Conservation (phyloP, 495 filamentous ascomycete species). For the Entonaema liquescens region DNA sequence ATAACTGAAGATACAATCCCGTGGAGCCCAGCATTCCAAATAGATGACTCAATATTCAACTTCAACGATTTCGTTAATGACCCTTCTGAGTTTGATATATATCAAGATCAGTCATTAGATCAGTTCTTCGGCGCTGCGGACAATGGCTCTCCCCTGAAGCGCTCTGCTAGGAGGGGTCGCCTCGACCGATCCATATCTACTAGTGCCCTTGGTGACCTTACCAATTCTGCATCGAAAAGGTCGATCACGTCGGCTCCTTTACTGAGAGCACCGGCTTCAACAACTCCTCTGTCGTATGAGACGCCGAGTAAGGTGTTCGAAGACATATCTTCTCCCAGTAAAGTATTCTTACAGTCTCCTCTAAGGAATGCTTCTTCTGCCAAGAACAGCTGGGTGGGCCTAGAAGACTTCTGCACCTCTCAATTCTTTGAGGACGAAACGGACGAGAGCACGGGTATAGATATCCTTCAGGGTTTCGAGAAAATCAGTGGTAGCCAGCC, state of each 20-base stretch:
- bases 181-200: slow-evolving; percentile 66
- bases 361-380: slow-evolving; percentile 54
- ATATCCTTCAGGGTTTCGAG: slow-evolving; percentile 88
- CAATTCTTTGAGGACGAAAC: slow-evolving; percentile 66
- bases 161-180: slow-evolving; percentile 69
- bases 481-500: slow-evolving; percentile 73
- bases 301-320: slow-evolving; percentile 65
- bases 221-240: slow-evolving; percentile 60
- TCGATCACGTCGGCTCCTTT: slow-evolving; percentile 56
- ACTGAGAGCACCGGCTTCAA: slow-evolving; percentile 54
- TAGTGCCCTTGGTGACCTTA: slow-evolving; percentile 73
- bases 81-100: slow-evolving; percentile 72
- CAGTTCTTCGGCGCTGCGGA: slow-evolving; percentile 60
- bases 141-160: slow-evolving; percentile 80
- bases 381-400: slow-evolving; percentile 55
- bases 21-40: slow-evolving; percentile 81
- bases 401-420: slow-evolving; percentile 63
- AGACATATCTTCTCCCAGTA: slow-evolving; percentile 58
- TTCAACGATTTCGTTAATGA: slow-evolving; percentile 62
- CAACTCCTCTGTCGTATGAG: slow-evolving; percentile 54
- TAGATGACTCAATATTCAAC: slow-evolving; percentile 55
- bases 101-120: slow-evolving; percentile 66
- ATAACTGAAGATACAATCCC: slow-evolving; percentile 62
- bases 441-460: slow-evolving; percentile 73
- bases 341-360: slow-evolving; percentile 69